Conservation (phyloP, 495 filamentous ascomycete genomes). For the Penicillium maclennaniae region DNA sequence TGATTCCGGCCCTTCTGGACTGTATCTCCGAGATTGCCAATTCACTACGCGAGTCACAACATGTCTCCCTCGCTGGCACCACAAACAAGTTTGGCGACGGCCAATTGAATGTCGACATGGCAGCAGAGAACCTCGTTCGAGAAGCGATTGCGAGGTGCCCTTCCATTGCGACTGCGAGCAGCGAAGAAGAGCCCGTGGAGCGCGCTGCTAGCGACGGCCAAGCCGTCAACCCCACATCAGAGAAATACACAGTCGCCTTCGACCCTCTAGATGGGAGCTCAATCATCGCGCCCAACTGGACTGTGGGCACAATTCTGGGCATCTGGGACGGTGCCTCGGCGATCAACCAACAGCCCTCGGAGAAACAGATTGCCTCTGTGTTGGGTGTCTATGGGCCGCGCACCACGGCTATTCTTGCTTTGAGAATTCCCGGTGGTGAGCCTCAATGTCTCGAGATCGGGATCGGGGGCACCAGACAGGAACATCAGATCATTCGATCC, state of each 20-base stretch:
- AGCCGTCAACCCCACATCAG: constrained; percentile 6
- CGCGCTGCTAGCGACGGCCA: constrained; percentile 8
- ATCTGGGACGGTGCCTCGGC: constrained; percentile 46
- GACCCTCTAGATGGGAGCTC: constrained; percentile 53
- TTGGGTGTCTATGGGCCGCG: constrained; percentile 50
- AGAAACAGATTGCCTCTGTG: constrained; percentile 41
- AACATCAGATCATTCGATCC: constrained; percentile 33
- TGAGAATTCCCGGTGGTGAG: constrained; percentile 32
- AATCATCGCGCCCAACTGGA: constrained; percentile 52
- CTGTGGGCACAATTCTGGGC: constrained; percentile 50
- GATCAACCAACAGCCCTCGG: constrained; percentile 29
- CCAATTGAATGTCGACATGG: constrained; percentile 53
- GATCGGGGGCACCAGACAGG: constrained; percentile 17
- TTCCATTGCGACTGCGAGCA: constrained; percentile 41
- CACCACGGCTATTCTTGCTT: constrained; percentile 44
- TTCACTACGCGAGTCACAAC: constrained; percentile 33
- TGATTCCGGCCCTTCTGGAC: constrained; percentile 40
- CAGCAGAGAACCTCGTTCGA: constrained; percentile 44
- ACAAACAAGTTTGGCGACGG: constrained; percentile 51
- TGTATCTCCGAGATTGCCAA: constrained; percentile 31
- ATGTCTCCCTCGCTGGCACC: constrained; percentile 40
- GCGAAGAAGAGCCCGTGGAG: constrained; percentile 52
- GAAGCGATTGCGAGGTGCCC: constrained; percentile 36
- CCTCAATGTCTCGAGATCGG: constrained; percentile 41
- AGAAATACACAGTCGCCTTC: constrained; percentile 53